Conservation (phyloP, 306 rosid genomes). For the Corylus avellana region DNA sequence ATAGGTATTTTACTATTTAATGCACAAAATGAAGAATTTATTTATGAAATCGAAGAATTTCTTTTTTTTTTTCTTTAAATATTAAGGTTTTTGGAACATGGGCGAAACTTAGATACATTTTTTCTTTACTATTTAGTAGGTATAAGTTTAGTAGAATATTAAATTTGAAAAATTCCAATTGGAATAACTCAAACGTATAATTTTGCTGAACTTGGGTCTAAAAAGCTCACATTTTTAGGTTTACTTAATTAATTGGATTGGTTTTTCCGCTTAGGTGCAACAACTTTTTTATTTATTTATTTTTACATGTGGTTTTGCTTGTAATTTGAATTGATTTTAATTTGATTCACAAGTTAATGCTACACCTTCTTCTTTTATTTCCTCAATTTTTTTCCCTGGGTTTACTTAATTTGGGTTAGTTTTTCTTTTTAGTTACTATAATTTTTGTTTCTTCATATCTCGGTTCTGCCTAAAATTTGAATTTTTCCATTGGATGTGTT, state of each 20-base stretch:
- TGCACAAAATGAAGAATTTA: not conserved
- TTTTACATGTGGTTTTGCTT: not conserved
- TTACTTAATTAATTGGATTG: not conserved
- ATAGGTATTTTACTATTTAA: conserved; percentile 46
- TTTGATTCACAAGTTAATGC: not conserved
- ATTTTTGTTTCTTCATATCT: not conserved
- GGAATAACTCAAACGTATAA: not conserved
- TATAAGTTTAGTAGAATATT: not conserved
- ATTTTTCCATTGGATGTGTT: not conserved
- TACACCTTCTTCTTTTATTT: not conserved
- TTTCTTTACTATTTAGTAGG: not conserved
- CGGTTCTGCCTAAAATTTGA: not conserved
- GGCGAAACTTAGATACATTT: not conserved
- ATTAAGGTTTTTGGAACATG: not conserved
- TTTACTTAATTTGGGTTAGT: not conserved
- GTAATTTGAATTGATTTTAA: not conserved
- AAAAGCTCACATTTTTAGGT: not conserved
- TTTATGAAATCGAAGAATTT: not conserved
- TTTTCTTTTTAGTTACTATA: not conserved
- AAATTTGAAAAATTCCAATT: not conserved
- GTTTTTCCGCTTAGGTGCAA: not conserved
- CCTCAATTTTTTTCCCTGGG: not conserved
- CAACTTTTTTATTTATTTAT: not conserved
- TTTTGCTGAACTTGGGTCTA: not conserved
- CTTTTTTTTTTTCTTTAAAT: too few relatives aligned